Evolutionary conservation across 805 yeast genomes (phyloP), one percentile per base, ranked within the genome.

Genomic region (Millerozyma miso): DNA sequence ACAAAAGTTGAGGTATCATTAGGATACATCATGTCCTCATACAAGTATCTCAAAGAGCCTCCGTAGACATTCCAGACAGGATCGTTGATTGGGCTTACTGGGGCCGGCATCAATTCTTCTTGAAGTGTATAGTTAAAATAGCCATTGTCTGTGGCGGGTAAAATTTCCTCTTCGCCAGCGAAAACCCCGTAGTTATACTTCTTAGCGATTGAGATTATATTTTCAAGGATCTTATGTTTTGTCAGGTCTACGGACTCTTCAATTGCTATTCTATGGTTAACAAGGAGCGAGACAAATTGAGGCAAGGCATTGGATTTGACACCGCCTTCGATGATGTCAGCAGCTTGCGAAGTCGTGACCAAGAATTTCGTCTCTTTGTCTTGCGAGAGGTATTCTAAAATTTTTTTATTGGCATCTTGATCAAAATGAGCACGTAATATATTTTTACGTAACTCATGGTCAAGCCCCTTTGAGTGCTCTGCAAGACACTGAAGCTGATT

Each of bases 281-380:
- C 65, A 17, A 63, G 53, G 3, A 71, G 60, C 4, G 64, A 61
- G 4, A 66, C 79, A 49, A 63, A 63, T 45, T 76, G 79, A 1
- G 81, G 80, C 19, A 76, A 61, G 1, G 79, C 77, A 49, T 76
- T 76, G 1, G 72, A 55, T 51, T 76, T 76, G n/a, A 61, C 67
- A 1, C 80, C 81, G 8, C 80, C 80, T 5, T 48, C 32, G 32
- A 76, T 60, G 3, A 75, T 60, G 52, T 76, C 80, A 15, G 64
- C 59, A 3, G 79, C 78, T 49, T 74, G 79, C 4, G 78, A 69
- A 1, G 79, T 74, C 26, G 65, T 64, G 38, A 76, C 63, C 5
- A 68, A 56, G 44, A 59, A 73, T 42, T 67, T 70, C 14, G 60
- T 53, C 6, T 33, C 41, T 12, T 51, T 44, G 31, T 62, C 61